Conservation (phyloP, 139 green algal species). For the Auxenochlorella pyrenoidosa region DNA sequence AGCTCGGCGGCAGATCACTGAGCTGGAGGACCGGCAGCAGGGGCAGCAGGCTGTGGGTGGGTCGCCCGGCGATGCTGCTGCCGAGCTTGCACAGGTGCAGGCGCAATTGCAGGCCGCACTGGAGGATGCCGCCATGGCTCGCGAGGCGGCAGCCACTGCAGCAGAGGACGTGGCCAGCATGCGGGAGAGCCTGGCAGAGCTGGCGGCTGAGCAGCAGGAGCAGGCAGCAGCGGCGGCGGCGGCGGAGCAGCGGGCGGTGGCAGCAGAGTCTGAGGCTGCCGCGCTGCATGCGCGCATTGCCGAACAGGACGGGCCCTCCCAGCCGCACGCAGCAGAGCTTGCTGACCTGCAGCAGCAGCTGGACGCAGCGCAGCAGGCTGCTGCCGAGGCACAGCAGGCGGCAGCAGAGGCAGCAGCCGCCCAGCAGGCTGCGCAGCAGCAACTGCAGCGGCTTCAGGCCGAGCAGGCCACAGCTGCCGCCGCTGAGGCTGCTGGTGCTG, state of each 20-base stretch:
- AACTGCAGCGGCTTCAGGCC: neutral
- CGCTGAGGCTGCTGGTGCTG: neutral
- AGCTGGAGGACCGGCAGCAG: neutral
- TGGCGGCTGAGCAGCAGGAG: neutral
- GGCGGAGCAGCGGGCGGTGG: slow-evolving; percentile 8
- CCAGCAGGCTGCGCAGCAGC: neutral
- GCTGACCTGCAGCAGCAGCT: slow-evolving; percentile 23
- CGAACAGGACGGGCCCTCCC: neutral
- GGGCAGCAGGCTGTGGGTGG: neutral
- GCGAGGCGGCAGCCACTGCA: neutral
- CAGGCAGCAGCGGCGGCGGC: neutral
- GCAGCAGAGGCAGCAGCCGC: slow-evolving; percentile 7
- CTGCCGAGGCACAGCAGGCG: neutral
- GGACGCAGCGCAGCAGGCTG: neutral
- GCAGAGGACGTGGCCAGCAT: slow-evolving; percentile 3
- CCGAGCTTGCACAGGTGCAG: neutral
- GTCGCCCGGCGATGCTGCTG: neutral
- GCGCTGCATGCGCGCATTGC: neutral
- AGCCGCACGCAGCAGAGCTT: slow-evolving; percentile 18
- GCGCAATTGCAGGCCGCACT: neutral
- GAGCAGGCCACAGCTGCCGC: neutral
- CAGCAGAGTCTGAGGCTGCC: neutral
- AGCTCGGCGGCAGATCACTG: neutral
- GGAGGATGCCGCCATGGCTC: neutral
- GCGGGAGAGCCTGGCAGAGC: slow-evolving; percentile 13